A percentile compares a stretch with the other conserved stretches of the same genome.
Conservation (phyloP, 2,329 filamentous ascomycete species). For the Juglanconis oblonga region DNA sequence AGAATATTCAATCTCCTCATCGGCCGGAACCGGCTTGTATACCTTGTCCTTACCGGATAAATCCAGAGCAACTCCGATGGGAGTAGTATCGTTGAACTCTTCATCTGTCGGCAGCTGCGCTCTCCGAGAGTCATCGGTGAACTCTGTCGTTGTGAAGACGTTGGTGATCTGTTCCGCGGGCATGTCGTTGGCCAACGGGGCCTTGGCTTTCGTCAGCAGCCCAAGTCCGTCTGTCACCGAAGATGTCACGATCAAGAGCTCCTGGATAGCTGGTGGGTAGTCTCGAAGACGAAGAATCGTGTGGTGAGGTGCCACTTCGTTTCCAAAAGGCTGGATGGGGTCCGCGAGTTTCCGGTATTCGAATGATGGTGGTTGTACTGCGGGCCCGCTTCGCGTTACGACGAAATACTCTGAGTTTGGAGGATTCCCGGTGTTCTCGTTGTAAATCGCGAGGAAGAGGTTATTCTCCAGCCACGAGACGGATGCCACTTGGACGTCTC, state of each 20-base stretch:
- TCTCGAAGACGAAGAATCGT: constrained; percentile 74
- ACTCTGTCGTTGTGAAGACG: constrained; percentile 71
- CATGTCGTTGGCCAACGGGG: constrained; percentile 57
- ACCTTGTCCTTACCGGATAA: constrained; percentile 80
- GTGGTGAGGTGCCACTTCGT: constrained; percentile 69
- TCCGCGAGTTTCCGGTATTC: constrained; percentile 72
- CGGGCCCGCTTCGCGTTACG: constrained; percentile 64
- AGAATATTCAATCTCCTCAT: constrained; percentile 76
- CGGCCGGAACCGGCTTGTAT: constrained; percentile 69
- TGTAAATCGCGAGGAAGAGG: constrained; percentile 78
- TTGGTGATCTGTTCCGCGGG: constrained; percentile 58
- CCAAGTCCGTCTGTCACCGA: constrained; percentile 78
- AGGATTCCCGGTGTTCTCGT: constrained; percentile 55
- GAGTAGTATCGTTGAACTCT: constrained; percentile 66
- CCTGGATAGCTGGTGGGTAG: constrained; percentile 76
- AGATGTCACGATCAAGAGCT: constrained; percentile 78
- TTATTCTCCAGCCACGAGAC: constrained; percentile 88
- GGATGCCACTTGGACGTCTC: constrained; percentile 70
- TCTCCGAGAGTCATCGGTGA: constrained; percentile 70
- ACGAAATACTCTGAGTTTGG: constrained; percentile 74
- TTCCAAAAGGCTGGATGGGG: constrained; percentile 69
- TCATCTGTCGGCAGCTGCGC: constrained; percentile 69
- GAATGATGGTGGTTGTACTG: constrained; percentile 48
- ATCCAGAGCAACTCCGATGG: constrained; percentile 79
- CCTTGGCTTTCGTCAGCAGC: constrained; percentile 70